Base-by-base conservation (phyloP, 1,139 yeast genomes). In the Zygosaccharomyces pseudobailii region DNA sequence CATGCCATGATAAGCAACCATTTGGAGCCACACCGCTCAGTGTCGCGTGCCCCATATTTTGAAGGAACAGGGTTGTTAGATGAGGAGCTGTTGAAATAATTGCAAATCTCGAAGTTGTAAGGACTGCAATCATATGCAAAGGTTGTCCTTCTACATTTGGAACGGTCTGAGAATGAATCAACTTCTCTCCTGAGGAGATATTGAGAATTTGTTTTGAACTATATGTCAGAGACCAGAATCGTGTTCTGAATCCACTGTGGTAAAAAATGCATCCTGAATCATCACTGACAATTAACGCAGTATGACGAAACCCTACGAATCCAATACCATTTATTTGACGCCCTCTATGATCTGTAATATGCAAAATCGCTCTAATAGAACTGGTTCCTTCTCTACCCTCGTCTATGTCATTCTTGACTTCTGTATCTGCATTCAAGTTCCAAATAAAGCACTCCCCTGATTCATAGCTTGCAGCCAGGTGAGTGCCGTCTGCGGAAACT, bases 271-370 rank as follows among this genome's bases (percentile, higher is more conserved):
- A 66, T 0, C 95, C 95, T 2, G 75, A 67, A 5, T 68, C 66
- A 59, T 87, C 92, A 2, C 78, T 71, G 5, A 86, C 75, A 3
- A 84, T 67, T 19, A 87, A 51, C 20, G 80, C 81, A 8, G 80
- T 73, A 50, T 77, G 82, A 53, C 82, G 73, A 31, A 72, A 71
- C 2, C 81, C 83, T 8, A 81, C 55, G 59, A 85, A 87, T 9
- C 70, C 66, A 1, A 85, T 51, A 23, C 76, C 75, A 6, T 71
- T 66, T 17, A 86, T 71, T 1, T 40, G 36, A 9, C 35, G 43
- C 20, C 55, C 55, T 13, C 39, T 37, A 42, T 64, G 67, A 31
- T 56, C 46, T 3, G 50, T 47, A 17, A 65, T 59, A 39, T 62
- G 61, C 30, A 65, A 40, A 17, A 59, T 51, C 7, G 68, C 61